phyloP scores from a whole-genome alignment of 225 moss, liverwort and hornwort species.

The Polytrichum commune region DNA sequence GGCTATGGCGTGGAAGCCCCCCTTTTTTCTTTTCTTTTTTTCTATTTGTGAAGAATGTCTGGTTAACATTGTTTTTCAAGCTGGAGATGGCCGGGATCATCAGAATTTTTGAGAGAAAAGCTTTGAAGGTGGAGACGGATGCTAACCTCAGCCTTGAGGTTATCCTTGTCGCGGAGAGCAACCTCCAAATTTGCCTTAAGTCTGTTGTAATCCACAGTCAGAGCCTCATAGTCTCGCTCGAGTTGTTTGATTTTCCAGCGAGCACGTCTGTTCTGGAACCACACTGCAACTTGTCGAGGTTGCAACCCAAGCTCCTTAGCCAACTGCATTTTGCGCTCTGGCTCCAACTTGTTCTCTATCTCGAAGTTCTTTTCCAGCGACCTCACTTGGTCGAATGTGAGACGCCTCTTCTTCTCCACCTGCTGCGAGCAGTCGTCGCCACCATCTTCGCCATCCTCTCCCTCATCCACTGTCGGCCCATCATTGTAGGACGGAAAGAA shows the following conservation, averaged over 20 bases:
- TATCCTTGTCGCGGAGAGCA: slow-evolving; percentile 57
- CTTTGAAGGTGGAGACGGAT: no score
- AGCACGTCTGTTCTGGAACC: slow-evolving; percentile 96
- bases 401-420: slow-evolving; percentile 85
- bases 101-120: no score
- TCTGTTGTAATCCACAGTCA: slow-evolving; percentile 70
- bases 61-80: no score
- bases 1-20: no score
- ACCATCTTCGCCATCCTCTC: slow-evolving; percentile 48
- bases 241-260: slow-evolving; percentile 94
- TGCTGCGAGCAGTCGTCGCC: slow-evolving; percentile 60
- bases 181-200: slow-evolving; percentile 66
- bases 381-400: slow-evolving; percentile 86
- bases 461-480: slow-evolving; percentile 59
- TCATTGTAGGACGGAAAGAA: slow-evolving; percentile 51
- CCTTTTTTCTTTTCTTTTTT: no score
- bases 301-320: slow-evolving; percentile 84
- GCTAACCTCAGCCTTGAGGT: slow-evolving; percentile 66
- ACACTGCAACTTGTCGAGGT: slow-evolving; percentile 93
- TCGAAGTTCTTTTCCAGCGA: slow-evolving; percentile 89
- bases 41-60: no score
- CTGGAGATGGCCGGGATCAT: no score
- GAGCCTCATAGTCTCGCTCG: slow-evolving; percentile 84
- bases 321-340: slow-evolving; percentile 92
- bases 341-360: slow-evolving; percentile 88